Conservation (phyloP, 2,329 filamentous ascomycete genomes). For the Dothiorella sarmentorum region DNA sequence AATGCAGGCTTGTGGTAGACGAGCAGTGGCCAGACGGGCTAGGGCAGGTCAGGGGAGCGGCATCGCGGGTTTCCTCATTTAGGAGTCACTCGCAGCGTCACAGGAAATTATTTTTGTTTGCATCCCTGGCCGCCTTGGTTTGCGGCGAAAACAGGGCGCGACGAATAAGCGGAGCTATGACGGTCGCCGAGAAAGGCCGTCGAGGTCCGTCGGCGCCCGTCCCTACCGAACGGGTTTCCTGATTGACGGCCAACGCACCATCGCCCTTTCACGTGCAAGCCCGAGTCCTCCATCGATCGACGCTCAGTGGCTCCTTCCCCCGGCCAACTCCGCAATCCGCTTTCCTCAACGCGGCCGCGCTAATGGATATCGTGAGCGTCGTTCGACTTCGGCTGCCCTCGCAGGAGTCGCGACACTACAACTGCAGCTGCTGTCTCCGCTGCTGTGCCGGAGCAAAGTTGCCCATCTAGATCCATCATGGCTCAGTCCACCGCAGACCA, state of each 20-base stretch:
- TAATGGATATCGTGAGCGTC: slow-evolving; percentile 9
- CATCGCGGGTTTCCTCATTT: slow-evolving; percentile 4
- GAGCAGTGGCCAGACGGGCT: neutral
- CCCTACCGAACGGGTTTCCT: slow-evolving; percentile 1
- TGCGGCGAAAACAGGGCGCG: neutral
- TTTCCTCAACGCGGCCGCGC: neutral
- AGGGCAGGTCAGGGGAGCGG: neutral
- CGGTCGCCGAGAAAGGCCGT: slow-evolving; percentile 3
- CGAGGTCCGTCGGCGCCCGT: neutral
- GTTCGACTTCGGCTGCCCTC: slow-evolving; percentile 2
- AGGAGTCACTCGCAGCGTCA: slow-evolving; percentile 1
- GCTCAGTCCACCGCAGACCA: slow-evolving; percentile 8
- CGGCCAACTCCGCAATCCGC: slow-evolving; percentile 10
- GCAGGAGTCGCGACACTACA: neutral
- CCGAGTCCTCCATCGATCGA: neutral
- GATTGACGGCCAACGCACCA: neutral
- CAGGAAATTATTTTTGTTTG: neutral
- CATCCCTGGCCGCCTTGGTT: slow-evolving; percentile 3
- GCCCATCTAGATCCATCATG: slow-evolving; percentile 5
- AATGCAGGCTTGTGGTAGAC: neutral
- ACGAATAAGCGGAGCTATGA: slow-evolving; percentile 1
- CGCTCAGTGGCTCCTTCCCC: neutral
- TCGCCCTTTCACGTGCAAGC: slow-evolving; percentile 8
- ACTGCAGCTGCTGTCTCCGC: neutral
- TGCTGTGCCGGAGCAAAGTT: too few species aligned